These are phyloP conservation scores for Colletotrichum falcatum DNA, from an alignment of 2,329 filamentous ascomycete species.

Conservation along the genomic window DNA sequence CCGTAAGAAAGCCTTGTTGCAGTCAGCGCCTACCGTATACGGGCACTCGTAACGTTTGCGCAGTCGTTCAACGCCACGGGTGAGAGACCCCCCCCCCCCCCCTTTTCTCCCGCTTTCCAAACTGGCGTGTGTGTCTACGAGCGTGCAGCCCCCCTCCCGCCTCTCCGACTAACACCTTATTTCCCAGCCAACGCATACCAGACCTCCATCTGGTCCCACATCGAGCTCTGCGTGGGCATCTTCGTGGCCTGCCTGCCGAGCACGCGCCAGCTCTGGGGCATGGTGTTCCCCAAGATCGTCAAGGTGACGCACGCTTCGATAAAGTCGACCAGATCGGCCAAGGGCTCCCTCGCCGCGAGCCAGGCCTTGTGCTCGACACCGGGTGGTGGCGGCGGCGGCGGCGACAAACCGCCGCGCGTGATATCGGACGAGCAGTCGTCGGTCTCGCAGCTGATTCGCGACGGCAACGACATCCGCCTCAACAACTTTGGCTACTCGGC, in stretches of 20 bases:
- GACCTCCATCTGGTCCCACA: constrained; percentile 31
- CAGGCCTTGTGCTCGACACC: constrained; percentile 12
- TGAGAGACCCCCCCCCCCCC: not conserved
- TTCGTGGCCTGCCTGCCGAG: constrained; percentile 35
- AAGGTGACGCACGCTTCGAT: constrained; percentile 25
- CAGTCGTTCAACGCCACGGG: constrained; percentile 33
- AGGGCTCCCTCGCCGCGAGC: constrained; percentile 12
- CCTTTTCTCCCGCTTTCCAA: fast-evolving
- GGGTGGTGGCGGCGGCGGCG: not conserved
- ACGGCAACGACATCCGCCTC: constrained; percentile 16
- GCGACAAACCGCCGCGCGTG: not conserved
- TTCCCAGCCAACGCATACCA: constrained; percentile 12
- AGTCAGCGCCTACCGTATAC: constrained; percentile 35
- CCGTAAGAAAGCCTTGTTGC: constrained; percentile 7
- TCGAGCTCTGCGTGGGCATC: constrained; percentile 29
- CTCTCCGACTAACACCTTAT: not conserved
- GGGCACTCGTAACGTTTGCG: constrained; percentile 9
- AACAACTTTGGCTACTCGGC: constrained; percentile 5
- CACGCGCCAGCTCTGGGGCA: constrained; percentile 32
- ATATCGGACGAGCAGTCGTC: constrained; percentile 30
- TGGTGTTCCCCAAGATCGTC: constrained; percentile 30
- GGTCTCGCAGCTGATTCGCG: constrained; percentile 23
- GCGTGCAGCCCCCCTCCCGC: no score
- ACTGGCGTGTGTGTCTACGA: not conserved
- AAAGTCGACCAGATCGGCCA: constrained; percentile 3